phyloP scores from a whole-genome alignment of 106 monocot species.

The Triglochin maritima region DNA sequence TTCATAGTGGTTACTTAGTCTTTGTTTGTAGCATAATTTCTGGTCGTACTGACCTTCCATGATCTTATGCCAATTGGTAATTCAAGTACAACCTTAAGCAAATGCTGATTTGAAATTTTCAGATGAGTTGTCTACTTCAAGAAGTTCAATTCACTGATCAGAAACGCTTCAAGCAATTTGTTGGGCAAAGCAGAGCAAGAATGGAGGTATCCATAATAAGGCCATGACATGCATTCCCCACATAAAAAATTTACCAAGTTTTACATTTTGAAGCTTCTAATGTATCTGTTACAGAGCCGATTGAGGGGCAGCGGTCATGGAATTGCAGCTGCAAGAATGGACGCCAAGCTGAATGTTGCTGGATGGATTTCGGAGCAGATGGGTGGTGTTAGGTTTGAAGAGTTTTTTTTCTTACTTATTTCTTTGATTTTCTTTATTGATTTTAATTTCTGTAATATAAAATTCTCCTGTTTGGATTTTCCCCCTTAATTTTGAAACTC shows the following conservation, averaged over 20 bases:
- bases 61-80: too few relatives aligned
- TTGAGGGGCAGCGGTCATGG: conserved; percentile 93
- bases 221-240: too few relatives aligned
- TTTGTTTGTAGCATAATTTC: too few relatives aligned
- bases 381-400: conserved; percentile 76
- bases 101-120: conserved; percentile 8
- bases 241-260: too few relatives aligned
- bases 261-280: too few relatives aligned
- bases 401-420: neutral
- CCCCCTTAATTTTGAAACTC: too few relatives aligned
- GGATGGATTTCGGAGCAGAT: conserved; percentile 96
- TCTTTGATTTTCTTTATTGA: neutral
- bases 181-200: conserved; percentile 90
- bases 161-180: conserved; percentile 90
- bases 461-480: too few relatives aligned
- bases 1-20: too few relatives aligned
- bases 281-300: conserved; percentile 46
- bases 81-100: too few relatives aligned
- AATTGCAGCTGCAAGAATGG: conserved; percentile 98
- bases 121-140: conserved; percentile 85
- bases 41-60: too few relatives aligned
- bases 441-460: neutral
- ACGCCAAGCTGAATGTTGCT: conserved; percentile 89
- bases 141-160: conserved; percentile 94
- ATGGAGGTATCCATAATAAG: conserved; percentile 64